phyloP scores from a whole-genome alignment of 805 yeast genomes.

The Ogataea zsoltii region DNA sequence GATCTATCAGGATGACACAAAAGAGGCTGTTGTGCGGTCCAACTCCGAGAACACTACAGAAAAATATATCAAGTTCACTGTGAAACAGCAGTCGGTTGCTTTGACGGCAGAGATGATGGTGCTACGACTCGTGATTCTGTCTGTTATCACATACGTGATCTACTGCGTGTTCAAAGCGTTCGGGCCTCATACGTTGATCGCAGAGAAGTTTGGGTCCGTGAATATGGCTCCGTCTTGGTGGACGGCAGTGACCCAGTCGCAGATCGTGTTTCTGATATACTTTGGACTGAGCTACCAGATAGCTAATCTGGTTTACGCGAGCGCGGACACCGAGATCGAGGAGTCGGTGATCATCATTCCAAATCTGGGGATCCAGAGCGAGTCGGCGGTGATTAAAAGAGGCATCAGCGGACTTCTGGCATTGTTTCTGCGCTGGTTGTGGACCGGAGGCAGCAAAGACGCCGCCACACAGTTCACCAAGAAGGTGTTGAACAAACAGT shows the following conservation, averaged over 20 bases:
- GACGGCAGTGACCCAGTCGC: not conserved
- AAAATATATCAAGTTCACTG: slow-evolving; percentile 22
- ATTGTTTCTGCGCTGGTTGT: slow-evolving; percentile 2
- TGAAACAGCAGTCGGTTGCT: slow-evolving; percentile 13
- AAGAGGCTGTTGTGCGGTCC: not conserved
- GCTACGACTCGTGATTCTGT: slow-evolving; percentile 6
- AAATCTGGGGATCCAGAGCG: slow-evolving; percentile 48
- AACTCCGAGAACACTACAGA: slow-evolving; percentile 5
- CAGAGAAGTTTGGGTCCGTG: not conserved
- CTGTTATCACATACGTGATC: slow-evolving; percentile 8
- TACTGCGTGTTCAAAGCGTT: slow-evolving; percentile 3
- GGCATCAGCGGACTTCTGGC: slow-evolving; percentile 14
- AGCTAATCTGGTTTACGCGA: slow-evolving; percentile 23
- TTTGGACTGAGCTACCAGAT: slow-evolving; percentile 17
- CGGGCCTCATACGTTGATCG: not conserved
- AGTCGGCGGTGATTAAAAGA: slow-evolving; percentile 34
- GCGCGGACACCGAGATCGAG: slow-evolving; percentile 37
- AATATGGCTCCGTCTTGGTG: not conserved
- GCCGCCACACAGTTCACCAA: slow-evolving; percentile 4
- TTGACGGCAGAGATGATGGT: not conserved
- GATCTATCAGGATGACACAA: slow-evolving; percentile 18
- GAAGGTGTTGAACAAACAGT: slow-evolving; percentile 29
- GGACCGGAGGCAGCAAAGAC: slow-evolving; percentile 6
- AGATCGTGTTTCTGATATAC: slow-evolving; percentile 8
- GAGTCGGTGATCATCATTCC: slow-evolving; percentile 48